These are phyloP conservation scores for Schrenkiella parvula DNA, from an alignment of 345 rosid species.

Conservation along the genomic window DNA sequence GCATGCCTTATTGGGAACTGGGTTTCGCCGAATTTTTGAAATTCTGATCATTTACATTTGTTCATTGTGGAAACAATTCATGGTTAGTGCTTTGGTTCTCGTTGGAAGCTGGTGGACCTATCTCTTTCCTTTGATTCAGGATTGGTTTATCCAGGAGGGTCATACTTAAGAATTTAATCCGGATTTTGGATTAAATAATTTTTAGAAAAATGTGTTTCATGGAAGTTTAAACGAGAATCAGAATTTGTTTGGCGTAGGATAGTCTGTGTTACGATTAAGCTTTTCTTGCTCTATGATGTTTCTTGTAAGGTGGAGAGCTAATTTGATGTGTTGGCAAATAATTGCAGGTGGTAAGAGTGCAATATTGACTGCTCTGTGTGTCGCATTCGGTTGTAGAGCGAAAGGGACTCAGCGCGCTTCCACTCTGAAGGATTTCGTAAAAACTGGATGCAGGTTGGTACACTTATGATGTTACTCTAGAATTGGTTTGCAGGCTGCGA, in stretches of 20 bases:
- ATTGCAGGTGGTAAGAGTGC: constrained; percentile 89
- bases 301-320: not conserved
- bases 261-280: not conserved
- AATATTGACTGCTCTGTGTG: constrained; percentile 78
- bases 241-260: not conserved
- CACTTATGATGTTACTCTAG: not conserved
- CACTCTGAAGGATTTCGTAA: constrained; percentile 75
- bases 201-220: not conserved
- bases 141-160: not conserved
- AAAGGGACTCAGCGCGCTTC: constrained; percentile 87
- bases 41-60: not conserved
- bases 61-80: not conserved
- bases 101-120: not conserved
- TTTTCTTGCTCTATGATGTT: not conserved
- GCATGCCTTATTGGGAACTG: not conserved
- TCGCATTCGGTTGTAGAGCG: constrained; percentile 92
- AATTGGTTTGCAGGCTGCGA: not conserved
- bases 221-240: not conserved
- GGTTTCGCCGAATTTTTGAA: constrained; percentile 10
- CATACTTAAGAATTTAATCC: not conserved
- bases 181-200: not conserved
- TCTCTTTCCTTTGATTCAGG: not conserved
- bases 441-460: constrained; percentile 81
- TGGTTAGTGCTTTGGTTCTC: not conserved
- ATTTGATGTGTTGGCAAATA: not conserved